Base-by-base conservation (phyloP, 495 filamentous ascomycete genomes). In the Melanomma pulvis-pyrius region DNA sequence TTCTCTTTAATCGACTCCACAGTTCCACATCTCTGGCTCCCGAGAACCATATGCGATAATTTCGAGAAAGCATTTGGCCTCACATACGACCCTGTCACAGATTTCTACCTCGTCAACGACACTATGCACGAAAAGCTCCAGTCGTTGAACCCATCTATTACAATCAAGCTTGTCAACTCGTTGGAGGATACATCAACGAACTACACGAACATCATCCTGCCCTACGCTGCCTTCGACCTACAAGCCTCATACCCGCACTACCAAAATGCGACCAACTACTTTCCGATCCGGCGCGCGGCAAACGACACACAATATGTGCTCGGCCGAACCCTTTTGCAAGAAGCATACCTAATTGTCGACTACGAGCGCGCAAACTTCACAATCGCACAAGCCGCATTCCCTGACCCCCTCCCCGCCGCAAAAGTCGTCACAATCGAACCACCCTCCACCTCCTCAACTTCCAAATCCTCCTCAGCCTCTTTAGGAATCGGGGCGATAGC, bases 1-100 rank as follows among this genome's bases (percentile, higher is more conserved):
- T 63, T 71, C 58, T 70, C 71, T n/a, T 41, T 71, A 44, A 63
- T 78, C 17, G 75, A 78, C 61, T 74, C 74, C 28, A 73, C 69
- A 11, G 68, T 76, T 7, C 65, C 75, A 0, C 67, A 76, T 39
- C 61, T 78, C 15, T 77, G 75, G 74, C 68, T 78, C 1, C 76
- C 76, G 0, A 50, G 34, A 17, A 63, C 64, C 22, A 68, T 71
- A 29, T 78, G 76, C 68, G 72, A 75, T 54, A 49, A 50, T 28
- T 73, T 78, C 48, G 74, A 70, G 36, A n/a, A 57, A 17, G 69
- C 71, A 15, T 76, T 78, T 47, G 71, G 71, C 32, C 64, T 78
- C 7, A 76, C 68, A 4, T 78, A 73, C 66, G 71, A 75, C 61
- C 2, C 47, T n/a, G 29, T 22, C 0, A 70, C 71, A 12, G 65